Percentiles rank a stretch among this genome's conserved stretches.
phyloP scores from a whole-genome alignment of 192 early-diverging fungal genomes.

The Coemansia sp. region DNA sequence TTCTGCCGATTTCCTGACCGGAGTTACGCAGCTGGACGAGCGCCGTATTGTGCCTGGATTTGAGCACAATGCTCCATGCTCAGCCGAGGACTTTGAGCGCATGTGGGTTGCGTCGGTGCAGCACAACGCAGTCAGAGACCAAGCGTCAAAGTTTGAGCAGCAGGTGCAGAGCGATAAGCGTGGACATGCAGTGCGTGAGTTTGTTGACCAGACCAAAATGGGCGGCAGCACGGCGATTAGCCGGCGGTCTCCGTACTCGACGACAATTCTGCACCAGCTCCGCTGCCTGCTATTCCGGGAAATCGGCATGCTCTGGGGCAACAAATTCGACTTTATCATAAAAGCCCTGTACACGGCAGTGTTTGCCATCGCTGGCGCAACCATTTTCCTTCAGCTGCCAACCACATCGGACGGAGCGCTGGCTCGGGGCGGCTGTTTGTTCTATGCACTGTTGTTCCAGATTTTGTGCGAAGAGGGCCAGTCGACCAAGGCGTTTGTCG shows the following conservation, averaged over 20 bases:
- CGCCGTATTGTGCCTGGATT: slow-evolving; percentile 59
- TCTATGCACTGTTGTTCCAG: slow-evolving; percentile 71
- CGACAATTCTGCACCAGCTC: slow-evolving; percentile 66
- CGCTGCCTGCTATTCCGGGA: slow-evolving; percentile 61
- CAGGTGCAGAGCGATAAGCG: slow-evolving; percentile 41
- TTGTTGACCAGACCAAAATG: slow-evolving; percentile 51
- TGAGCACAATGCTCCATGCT: slow-evolving; percentile 56
- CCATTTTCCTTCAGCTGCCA: slow-evolving; percentile 67
- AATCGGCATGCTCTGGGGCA: slow-evolving; percentile 61
- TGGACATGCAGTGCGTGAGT: slow-evolving; percentile 43
- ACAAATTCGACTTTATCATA: slow-evolving; percentile 56
- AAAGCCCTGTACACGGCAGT: slow-evolving; percentile 59
- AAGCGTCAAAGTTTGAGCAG: slow-evolving; percentile 52
- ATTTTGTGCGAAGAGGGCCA: slow-evolving; percentile 68
- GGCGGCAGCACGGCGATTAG: slow-evolving; percentile 44
- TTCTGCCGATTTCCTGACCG: slow-evolving; percentile 66
- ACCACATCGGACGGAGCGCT: slow-evolving; percentile 64
- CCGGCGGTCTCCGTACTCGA: slow-evolving; percentile 61
- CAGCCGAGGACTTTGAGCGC: slow-evolving; percentile 65
- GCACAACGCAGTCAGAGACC: slow-evolving; percentile 33
- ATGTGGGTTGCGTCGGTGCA: slow-evolving; percentile 54
- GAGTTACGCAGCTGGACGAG: slow-evolving; percentile 61
- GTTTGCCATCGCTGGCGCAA: slow-evolving; percentile 72
- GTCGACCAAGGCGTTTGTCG: slow-evolving; percentile 67
- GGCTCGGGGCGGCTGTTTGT: slow-evolving; percentile 76